These are phyloP conservation scores for Nakaseomyces bracarensis DNA, from an alignment of 1,139 yeast species.

Conservation along the genomic window DNA sequence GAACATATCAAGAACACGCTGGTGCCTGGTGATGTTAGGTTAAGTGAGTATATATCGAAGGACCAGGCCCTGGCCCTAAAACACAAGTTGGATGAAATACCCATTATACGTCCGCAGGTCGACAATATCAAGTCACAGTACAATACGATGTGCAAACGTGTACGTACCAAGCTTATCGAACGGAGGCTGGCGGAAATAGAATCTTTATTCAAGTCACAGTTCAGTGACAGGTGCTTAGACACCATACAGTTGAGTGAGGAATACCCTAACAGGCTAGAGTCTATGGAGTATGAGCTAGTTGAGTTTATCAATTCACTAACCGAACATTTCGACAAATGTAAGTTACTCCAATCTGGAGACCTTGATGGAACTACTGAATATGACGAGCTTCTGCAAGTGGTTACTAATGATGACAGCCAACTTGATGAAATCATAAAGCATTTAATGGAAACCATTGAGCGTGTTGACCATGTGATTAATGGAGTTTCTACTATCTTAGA, in stretches of 20 bases:
- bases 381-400: slow-evolving; percentile 35
- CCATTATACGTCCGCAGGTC: slow-evolving; percentile 29
- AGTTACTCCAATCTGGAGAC: slow-evolving; percentile 19
- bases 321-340: slow-evolving; percentile 74
- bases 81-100: slow-evolving; percentile 27
- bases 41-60: slow-evolving; percentile 41
- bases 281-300: slow-evolving; percentile 64
- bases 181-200: slow-evolving; percentile 20
- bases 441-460: slow-evolving; percentile 29
- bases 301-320: slow-evolving; percentile 62
- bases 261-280: slow-evolving; percentile 34
- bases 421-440: slow-evolving; percentile 34
- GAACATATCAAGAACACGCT: slow-evolving; percentile 21
- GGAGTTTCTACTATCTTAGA: slow-evolving; percentile 24
- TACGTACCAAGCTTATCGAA: slow-evolving; percentile 20
- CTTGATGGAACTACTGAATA: slow-evolving; percentile 19
- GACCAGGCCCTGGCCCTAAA: slow-evolving; percentile 34
- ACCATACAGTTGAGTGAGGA: slow-evolving; percentile 17
- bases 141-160: slow-evolving; percentile 23
- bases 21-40: slow-evolving; percentile 16
- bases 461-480: slow-evolving; percentile 27
- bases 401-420: slow-evolving; percentile 35
- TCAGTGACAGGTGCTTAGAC: slow-evolving; percentile 15
- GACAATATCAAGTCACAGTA: slow-evolving; percentile 23
- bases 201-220: slow-evolving; percentile 13